Base-by-base conservation (phyloP, 805 yeast genomes). In the Hanseniaspora nectarophila region DNA sequence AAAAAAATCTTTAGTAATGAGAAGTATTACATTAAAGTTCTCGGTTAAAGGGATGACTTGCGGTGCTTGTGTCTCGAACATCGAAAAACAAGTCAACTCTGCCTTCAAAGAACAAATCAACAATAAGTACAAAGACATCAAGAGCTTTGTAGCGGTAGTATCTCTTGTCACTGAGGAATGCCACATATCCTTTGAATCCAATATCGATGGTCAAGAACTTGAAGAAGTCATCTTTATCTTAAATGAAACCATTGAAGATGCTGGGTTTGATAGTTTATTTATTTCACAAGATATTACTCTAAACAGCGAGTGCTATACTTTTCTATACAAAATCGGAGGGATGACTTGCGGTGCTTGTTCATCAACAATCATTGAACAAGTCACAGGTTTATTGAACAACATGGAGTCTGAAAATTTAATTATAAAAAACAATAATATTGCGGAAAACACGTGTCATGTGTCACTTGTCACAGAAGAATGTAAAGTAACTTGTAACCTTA, bases 331-430 rank as follows among this genome's bases (percentile, higher is more conserved):
- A 43, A 59, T 72, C 4, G 58, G 68, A 12, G 97, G 97, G 2
- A 90, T 89, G 97, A 89, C 97, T 1, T 90, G 97, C 62, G 82
- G 92, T 1, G 76, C 95, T 1, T 90, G 97, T 62, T 74, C 85
- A 0, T 72, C 81, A 1, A 70, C 92, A 0, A 77, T 90, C 21
- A 76, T 81, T 0, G 66, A 68, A 21, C 80, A 80, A 38, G 38
- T 46, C 2, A 23, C 39, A 7, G 12, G 4, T 8, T 16, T 32
- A 3, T 8, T 47, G 18, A 31, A 24, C 5, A n/a, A 47, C 1
- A 10, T 39, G 29, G 39, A 39, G 12, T 18, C 13, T 15, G 18
- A 38, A 4, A 5, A 18, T 13, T 10, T 24, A 0, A 66, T 68
- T 0, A 84, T 83, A 1, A 83, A 86, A 2, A 45, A 59, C 1